A percentile compares a stretch with the other conserved stretches of the same genome.
phyloP scores from a whole-genome alignment of 1,139 yeast species.

The Pichia sp. region DNA sequence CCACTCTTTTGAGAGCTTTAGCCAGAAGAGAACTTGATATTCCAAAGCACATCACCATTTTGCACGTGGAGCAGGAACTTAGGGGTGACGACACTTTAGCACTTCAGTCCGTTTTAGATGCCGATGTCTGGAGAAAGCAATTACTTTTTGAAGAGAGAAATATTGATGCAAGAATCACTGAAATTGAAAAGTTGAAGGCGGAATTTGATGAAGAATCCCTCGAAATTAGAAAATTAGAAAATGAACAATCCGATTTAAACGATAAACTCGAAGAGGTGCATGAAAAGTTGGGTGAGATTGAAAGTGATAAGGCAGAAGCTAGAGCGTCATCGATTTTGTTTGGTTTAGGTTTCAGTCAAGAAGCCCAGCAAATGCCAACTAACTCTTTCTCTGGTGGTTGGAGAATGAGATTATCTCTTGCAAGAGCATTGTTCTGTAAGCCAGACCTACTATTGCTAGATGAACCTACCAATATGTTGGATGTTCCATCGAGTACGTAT shows the following conservation, averaged over 20 bases:
- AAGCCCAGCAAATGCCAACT: conserved; percentile 75
- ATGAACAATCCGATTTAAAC: conserved; percentile 83
- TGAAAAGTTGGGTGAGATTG: conserved; percentile 84
- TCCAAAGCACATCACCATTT: conserved; percentile 90
- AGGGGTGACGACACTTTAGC: conserved; percentile 90
- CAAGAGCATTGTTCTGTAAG: conserved; percentile 94
- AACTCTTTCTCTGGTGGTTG: conserved; percentile 98
- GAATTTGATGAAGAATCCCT: conserved; percentile 80
- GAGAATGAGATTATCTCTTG: conserved; percentile 99
- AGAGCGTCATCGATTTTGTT: conserved; percentile 91
- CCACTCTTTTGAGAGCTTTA: conserved; percentile 83
- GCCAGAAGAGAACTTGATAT: conserved; percentile 89
- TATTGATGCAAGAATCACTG: conserved; percentile 66
- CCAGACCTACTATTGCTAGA: conserved; percentile 89
- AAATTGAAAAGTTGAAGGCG: conserved; percentile 59
- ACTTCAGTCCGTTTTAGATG: conserved; percentile 89
- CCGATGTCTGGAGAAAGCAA: conserved; percentile 98
- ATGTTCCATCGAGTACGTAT: conserved; percentile 95
- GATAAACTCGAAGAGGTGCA: conserved; percentile 68
- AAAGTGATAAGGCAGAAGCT: conserved; percentile 95
- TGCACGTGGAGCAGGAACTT: conserved; percentile 96
- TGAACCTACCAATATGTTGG: conserved; percentile 99
- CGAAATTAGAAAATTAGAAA: conserved; percentile 74
- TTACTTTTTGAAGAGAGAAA: conserved; percentile 68
- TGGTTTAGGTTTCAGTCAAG: conserved; percentile 90